Evolutionary conservation across 169 alveolate species (phyloP).

Genomic region (Ichthyophthirius multifiliis): DNA sequence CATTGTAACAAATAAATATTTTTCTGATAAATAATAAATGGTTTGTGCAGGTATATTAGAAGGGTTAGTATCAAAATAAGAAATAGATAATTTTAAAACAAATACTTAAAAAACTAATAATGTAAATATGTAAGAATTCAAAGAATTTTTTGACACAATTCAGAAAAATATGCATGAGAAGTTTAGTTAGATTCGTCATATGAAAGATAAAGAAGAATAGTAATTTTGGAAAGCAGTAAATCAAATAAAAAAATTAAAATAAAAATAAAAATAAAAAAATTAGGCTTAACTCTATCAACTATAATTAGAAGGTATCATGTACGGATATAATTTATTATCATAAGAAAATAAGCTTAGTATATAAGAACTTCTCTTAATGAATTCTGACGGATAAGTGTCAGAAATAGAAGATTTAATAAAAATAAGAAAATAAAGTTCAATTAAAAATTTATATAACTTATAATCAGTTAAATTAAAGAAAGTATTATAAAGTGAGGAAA

Average conservation of each 20-base stretch:
- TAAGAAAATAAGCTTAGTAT: not conserved
- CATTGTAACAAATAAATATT: not conserved
- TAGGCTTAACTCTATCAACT: not conserved
- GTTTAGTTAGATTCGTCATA: not conserved
- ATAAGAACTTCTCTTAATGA: not conserved
- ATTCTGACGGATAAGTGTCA: not conserved
- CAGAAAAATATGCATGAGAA: not conserved
- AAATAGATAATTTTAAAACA: not conserved
- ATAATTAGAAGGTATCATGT: not conserved
- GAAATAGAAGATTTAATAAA: not conserved
- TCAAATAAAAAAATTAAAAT: no score
- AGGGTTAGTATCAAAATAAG: not conserved
- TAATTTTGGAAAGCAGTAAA: not conserved
- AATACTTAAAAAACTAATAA: not conserved
- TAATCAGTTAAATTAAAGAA: not conserved
- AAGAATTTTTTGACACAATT: not conserved
- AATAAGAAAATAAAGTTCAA: not conserved
- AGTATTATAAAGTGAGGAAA: not conserved
- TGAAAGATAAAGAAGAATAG: not conserved
- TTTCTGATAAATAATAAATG: not conserved
- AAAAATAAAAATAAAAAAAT: no score
- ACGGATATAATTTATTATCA: no score
- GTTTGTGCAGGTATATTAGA: not conserved
- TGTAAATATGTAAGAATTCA: not conserved
- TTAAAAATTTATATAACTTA: not conserved